These are phyloP conservation scores for Fonsecaea nubica DNA, from an alignment of 2,329 filamentous ascomycete genomes.

Conservation along the genomic window DNA sequence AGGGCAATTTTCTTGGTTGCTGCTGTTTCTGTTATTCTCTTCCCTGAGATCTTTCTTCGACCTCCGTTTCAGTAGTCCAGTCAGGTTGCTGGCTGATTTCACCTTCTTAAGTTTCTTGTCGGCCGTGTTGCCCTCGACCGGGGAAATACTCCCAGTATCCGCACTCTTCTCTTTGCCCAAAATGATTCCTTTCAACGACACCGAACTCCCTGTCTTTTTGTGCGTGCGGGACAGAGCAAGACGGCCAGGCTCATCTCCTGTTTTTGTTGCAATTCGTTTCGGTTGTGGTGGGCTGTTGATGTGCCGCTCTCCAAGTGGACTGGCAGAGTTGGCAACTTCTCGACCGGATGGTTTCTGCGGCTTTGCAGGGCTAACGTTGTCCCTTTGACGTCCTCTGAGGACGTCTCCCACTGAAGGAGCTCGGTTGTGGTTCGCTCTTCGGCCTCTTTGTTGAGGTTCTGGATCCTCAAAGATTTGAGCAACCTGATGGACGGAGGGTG, in stretches of 20 bases:
- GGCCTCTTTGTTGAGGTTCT: slow-evolving; percentile 32
- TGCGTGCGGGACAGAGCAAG: slow-evolving; percentile 29
- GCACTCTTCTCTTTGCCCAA: slow-evolving; percentile 50
- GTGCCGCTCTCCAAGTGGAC: slow-evolving; percentile 40
- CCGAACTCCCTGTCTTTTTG: slow-evolving; percentile 41
- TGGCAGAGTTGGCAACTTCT: slow-evolving; percentile 17
- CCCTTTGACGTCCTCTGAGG: slow-evolving; percentile 34
- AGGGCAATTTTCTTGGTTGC: slow-evolving; percentile 77
- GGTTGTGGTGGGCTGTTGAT: slow-evolving; percentile 41
- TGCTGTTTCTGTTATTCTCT: slow-evolving; percentile 51
- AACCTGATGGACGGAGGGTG: slow-evolving; percentile 34
- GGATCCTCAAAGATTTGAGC: slow-evolving; percentile 41
- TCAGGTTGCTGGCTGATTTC: slow-evolving; percentile 84
- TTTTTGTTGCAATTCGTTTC: slow-evolving; percentile 37
- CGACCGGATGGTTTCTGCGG: slow-evolving; percentile 2
- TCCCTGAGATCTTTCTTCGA: slow-evolving; percentile 72
- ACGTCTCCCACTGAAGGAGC: slow-evolving; percentile 36
- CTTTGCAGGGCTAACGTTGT: slow-evolving; percentile 34
- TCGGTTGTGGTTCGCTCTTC: slow-evolving; percentile 31
- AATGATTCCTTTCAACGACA: slow-evolving; percentile 40
- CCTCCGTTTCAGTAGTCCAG: slow-evolving; percentile 75
- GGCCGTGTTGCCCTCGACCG: slow-evolving; percentile 45
- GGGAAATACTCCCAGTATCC: slow-evolving; percentile 44
- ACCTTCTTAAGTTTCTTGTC: slow-evolving; percentile 67
- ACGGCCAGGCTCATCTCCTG: slow-evolving; percentile 27